These are phyloP conservation scores for Emergomyces pasteurianus DNA, from an alignment of 2,329 filamentous ascomycete species.

Conservation along the genomic window DNA sequence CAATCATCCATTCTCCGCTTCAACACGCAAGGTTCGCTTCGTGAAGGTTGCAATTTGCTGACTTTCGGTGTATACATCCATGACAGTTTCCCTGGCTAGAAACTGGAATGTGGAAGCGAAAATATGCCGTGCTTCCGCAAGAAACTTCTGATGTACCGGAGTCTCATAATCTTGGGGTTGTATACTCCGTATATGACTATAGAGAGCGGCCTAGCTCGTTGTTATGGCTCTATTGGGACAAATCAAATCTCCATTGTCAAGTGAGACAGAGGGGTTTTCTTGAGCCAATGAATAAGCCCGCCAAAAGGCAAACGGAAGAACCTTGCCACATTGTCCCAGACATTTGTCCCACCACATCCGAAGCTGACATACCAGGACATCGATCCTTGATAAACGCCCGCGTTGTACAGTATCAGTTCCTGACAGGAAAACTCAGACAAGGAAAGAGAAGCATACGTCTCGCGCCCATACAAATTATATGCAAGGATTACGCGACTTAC, in stretches of 20 bases:
- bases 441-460: not conserved
- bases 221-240: not conserved
- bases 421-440: not conserved
- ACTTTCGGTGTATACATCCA: not conserved
- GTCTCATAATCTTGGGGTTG: not conserved
- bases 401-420: conserved; percentile 1
- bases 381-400: not conserved
- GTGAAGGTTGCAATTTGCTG: not conserved
- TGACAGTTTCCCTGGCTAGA: not conserved
- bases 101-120: not conserved
- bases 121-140: not conserved
- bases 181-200: not conserved
- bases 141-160: not conserved
- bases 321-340: not conserved
- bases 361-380: not conserved
- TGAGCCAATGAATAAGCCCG: not conserved
- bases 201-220: not conserved
- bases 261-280: not conserved
- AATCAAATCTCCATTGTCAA: not conserved
- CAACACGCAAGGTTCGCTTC: not conserved
- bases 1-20: not conserved
- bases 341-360: not conserved
- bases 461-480: not conserved
- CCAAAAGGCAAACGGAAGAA: not conserved
- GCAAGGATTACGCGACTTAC: not conserved